phyloP scores from a whole-genome alignment of 768 basidiomycete species.

The Boletus coccyginus region DNA sequence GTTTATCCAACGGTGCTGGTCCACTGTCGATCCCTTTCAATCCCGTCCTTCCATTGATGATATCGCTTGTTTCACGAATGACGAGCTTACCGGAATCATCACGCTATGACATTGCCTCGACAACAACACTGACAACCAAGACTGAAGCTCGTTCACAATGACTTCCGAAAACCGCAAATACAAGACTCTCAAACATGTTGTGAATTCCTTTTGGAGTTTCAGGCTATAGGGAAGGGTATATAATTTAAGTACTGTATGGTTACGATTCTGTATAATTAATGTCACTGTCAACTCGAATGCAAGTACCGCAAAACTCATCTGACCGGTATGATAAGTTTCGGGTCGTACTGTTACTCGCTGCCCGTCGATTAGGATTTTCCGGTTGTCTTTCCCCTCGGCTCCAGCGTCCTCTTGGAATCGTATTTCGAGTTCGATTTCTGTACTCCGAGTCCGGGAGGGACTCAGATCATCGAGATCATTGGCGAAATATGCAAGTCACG shows the following conservation, averaged over 20 bases:
- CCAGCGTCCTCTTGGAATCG: too few species aligned
- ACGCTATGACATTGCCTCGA: not conserved
- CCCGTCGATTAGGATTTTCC: too few species aligned
- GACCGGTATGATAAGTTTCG: not conserved
- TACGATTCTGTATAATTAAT: not conserved
- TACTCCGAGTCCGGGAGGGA: too few species aligned
- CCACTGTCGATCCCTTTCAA: constrained; percentile 22
- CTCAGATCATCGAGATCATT: too few species aligned
- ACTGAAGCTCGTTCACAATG: not conserved
- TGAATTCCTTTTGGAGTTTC: not conserved
- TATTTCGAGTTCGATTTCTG: too few species aligned
- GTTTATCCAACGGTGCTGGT: constrained; percentile 13
- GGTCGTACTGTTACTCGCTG: too few species aligned
- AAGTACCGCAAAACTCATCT: not conserved
- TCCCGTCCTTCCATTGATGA: constrained; percentile 32
- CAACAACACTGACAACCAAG: not conserved
- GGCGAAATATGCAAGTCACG: not conserved
- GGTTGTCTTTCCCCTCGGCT: too few species aligned
- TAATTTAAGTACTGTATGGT: not conserved
- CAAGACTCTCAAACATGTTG: not conserved
- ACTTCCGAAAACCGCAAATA: not conserved
- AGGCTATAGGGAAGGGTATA: not conserved
- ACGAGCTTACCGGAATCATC: not conserved
- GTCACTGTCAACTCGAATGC: not conserved
- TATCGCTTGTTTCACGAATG: constrained; percentile 17